These are phyloP conservation scores for Penicillium fimorum DNA, from an alignment of 495 filamentous ascomycete genomes.

Conservation along the genomic window DNA sequence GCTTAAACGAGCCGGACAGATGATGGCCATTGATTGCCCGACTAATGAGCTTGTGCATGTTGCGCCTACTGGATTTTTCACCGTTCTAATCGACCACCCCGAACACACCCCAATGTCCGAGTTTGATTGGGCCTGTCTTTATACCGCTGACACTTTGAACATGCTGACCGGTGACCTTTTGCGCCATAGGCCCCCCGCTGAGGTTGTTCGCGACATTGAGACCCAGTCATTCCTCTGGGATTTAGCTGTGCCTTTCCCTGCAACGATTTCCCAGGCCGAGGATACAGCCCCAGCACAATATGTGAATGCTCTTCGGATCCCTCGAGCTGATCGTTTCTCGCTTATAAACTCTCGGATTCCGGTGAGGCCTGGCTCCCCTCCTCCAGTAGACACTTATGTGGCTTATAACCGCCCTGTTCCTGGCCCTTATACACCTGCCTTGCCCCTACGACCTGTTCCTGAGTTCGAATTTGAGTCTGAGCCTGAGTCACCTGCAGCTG, in stretches of 20 bases:
- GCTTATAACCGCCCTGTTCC: not conserved
- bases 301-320: not conserved
- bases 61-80: not conserved
- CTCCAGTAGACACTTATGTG: not conserved
- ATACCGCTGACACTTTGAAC: not conserved
- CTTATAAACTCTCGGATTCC: not conserved
- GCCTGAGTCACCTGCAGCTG: not conserved
- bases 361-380: not conserved
- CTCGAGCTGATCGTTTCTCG: not conserved
- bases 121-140: not conserved
- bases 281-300: not conserved
- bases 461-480: not conserved
- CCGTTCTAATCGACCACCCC: not conserved
- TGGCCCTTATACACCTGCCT: not conserved
- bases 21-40: constrained; percentile 1
- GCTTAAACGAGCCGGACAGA: not conserved
- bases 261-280: not conserved
- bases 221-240: not conserved
- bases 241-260: not conserved
- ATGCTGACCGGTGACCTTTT: not conserved
- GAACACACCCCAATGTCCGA: not conserved
- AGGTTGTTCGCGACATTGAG: not conserved
- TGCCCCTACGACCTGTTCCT: not conserved
- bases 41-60: not conserved
- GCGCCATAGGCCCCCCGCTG: no score